Conservation (phyloP, 495 filamentous ascomycete species). For the Neurospora sublineolata region DNA sequence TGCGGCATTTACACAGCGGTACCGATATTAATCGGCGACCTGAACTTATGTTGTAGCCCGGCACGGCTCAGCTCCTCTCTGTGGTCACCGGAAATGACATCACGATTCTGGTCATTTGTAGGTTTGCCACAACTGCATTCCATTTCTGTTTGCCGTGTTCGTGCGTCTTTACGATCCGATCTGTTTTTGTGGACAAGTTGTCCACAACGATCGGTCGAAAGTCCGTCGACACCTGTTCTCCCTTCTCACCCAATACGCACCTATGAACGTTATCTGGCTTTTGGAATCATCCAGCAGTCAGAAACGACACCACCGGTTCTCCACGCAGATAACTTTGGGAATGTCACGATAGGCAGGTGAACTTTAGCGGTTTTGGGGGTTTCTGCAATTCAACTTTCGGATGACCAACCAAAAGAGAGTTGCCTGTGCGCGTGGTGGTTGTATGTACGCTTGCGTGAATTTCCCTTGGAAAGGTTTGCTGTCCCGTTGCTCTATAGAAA, state of each 20-base stretch:
- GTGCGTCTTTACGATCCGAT: not conserved
- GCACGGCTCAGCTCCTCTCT: not conserved
- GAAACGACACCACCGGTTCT: not conserved
- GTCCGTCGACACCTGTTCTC: not conserved
- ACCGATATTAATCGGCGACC: not conserved
- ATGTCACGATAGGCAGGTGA: not conserved
- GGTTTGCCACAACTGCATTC: not conserved
- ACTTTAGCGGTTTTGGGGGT: not conserved
- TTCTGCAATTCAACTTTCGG: not conserved
- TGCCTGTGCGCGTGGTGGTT: not conserved
- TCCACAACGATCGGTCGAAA: not conserved
- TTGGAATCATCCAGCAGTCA: not conserved
- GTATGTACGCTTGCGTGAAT: not conserved
- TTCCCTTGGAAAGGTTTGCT: not conserved
- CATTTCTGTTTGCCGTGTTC: not conserved
- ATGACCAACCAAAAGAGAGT: not conserved
- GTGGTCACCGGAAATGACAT: not conserved
- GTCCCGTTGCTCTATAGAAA: not conserved
- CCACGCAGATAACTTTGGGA: not conserved
- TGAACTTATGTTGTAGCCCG: not conserved
- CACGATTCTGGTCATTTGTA: not conserved
- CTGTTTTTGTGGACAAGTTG: not conserved
- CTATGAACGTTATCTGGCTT: not conserved
- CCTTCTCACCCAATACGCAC: not conserved
- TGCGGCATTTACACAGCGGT: not conserved